A percentile compares a stretch with the other conserved stretches of the same genome.
These are phyloP conservation scores for Aureobasidium sp. DNA, from an alignment of 2,329 filamentous ascomycete species.

Conservation along the genomic window DNA sequence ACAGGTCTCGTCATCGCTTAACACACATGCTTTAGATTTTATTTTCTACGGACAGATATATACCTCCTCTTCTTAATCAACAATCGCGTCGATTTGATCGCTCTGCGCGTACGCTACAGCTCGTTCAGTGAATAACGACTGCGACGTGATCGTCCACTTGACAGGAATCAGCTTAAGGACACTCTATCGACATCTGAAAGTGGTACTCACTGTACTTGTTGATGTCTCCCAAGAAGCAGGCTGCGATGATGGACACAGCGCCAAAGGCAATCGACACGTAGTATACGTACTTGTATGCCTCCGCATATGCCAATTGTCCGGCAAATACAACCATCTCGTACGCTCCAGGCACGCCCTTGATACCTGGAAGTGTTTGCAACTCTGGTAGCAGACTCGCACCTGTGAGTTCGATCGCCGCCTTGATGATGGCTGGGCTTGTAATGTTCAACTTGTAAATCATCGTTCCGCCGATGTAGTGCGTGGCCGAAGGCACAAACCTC, in stretches of 20 bases:
- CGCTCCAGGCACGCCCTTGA: constrained; percentile 44
- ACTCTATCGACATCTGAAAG: background rate
- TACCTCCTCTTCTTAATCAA: too few species aligned
- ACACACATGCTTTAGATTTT: too few species aligned
- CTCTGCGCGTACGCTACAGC: background rate
- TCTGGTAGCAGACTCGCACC: constrained; percentile 45
- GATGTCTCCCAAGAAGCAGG: constrained; percentile 48
- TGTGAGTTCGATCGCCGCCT: constrained; percentile 47
- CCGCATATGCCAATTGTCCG: constrained; percentile 51
- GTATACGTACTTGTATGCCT: constrained; percentile 56
- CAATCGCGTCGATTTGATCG: too few species aligned
- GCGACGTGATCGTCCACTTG: constrained; percentile 24
- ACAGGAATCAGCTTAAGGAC: background rate
- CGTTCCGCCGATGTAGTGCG: constrained; percentile 43
- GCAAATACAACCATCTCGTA: constrained; percentile 49
- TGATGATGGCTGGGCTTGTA: constrained; percentile 41
- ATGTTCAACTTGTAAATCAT: constrained; percentile 46
- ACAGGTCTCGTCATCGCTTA: background rate
- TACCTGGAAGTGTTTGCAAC: constrained; percentile 45
- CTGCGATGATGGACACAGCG: constrained; percentile 48
- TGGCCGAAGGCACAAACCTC: constrained; percentile 41
- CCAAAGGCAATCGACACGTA: constrained; percentile 58
- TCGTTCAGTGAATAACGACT: constrained; percentile 17
- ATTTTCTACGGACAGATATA: too few species aligned
- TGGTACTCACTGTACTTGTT: constrained; percentile 22